Evolutionary conservation across 495 filamentous ascomycete genomes (phyloP), one percentile per base, ranked within the genome.

Genomic region (Cenococcum geophilum): DNA sequence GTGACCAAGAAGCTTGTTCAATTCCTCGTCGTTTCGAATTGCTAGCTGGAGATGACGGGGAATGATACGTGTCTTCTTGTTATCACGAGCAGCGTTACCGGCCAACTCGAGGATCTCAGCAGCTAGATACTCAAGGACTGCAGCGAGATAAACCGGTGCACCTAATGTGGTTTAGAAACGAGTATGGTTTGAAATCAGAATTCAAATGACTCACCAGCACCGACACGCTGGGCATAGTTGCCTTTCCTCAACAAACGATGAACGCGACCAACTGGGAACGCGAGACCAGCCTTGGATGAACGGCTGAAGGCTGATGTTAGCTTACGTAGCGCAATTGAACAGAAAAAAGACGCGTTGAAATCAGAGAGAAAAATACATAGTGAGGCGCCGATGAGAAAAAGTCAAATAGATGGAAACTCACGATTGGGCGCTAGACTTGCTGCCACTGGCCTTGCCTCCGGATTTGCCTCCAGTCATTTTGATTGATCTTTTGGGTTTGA

Each of bases 61-160:
- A 68, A 97, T 98, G 82, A 98, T 98, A 88, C 93, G 91, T 63
- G 92, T 98, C 86, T 97, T 97, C 90, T 98, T 98, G 88, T 97
- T 97, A 79, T 98, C 93, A 74, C 93, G 92, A 60, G 93, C 93
- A 67, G 93, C 93, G 75, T 98, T 98, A 71, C 93, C 93, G 75
- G 93, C 93, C 79, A 98, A 81, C 80, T 98, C 93, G 74, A 98
- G 91, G 62, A 98, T 97, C 78, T 98, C 93, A 63, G 93, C 93
- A 63, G 93, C 92, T 59, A 98, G 89, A 72, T 98, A 98, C 82
- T 98, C 93, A 42, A 98, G 91, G 40, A 98, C 93, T 57, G 93
- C 93, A 66, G 93, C 93, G 67, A 98, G 88, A 74, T 98, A 98
- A 73, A 98, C 93, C 66, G 93, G 93, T 69, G 93, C 93, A 83